Conservation (phyloP, 2,329 filamentous ascomycete genomes). For the Chaetomiaceae sp. region DNA sequence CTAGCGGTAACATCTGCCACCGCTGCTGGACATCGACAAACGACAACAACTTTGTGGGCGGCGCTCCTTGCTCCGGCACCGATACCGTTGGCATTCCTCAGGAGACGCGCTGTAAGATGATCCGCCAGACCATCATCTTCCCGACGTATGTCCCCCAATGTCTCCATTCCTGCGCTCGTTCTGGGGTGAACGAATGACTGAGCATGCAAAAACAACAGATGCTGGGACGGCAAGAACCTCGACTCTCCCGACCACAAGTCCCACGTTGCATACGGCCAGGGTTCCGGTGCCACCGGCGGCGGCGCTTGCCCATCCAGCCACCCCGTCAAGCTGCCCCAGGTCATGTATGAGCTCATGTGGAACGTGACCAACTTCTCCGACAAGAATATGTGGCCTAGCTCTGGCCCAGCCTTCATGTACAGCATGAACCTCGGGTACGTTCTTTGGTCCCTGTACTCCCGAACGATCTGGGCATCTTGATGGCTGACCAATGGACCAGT, state of each 20-base stretch:
- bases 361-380: slow-evolving; percentile 40
- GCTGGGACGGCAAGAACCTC: slow-evolving; percentile 45
- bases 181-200: background rate
- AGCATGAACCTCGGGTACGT: slow-evolving; percentile 41
- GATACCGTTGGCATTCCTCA: slow-evolving; percentile 49
- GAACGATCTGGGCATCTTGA: background rate
- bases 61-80: slow-evolving; percentile 45
- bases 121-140: slow-evolving; percentile 51
- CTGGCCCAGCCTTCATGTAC: slow-evolving; percentile 39
- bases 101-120: slow-evolving; percentile 46
- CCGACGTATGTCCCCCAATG: slow-evolving; percentile 30
- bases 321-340: slow-evolving; percentile 44
- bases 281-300: slow-evolving; percentile 42
- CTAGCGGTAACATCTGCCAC: slow-evolving; percentile 42
- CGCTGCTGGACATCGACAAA: slow-evolving; percentile 44
- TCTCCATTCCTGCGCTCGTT: background rate
- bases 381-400: slow-evolving; percentile 41
- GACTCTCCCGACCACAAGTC: slow-evolving; percentile 36
- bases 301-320: slow-evolving; percentile 44
- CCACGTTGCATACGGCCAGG: slow-evolving; percentile 44
- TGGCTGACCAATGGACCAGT: slow-evolving; percentile 9
- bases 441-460: background rate
- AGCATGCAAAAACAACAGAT: slow-evolving; percentile 29
- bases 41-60: slow-evolving; percentile 45
- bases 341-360: slow-evolving; percentile 49